Evolutionary conservation across 495 filamentous ascomycete genomes (phyloP), one percentile per base, ranked within the genome.

Genomic region (Lichenothelia convexa): DNA sequence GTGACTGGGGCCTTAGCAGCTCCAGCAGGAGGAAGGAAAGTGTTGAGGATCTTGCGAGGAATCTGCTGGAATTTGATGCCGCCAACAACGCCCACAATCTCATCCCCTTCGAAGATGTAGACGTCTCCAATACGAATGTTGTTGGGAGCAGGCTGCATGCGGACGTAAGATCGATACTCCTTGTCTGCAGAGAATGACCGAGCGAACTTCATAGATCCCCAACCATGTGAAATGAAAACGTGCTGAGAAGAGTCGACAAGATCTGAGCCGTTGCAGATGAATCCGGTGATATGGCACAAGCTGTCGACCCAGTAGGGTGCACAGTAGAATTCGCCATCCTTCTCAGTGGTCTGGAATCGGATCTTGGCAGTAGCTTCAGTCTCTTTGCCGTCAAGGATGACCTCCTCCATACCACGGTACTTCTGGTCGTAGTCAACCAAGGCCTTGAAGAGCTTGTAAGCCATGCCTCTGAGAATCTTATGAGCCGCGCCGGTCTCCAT

Each of bases 181-280:
- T 51, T 53, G 37, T 55, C 54, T 15, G 51, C 38, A 21, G 53
- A 57, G 19, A 61, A 45, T 18, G 34, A 44, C 19, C 44, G 43
- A n/a, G 48, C 42, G 44, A 61, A 46, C 43, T 50, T 55, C 39
- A 61, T 55, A 15, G 48, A 53, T 18, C 49, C 49, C 57, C 57
- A 60, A 7, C 57, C 57, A 38, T 60, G 57, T 5, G 57, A 60
- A 33, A 60, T 53, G 42, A 59, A 71, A 15, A 68, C 62, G 27
- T 57, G 54, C 23, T 60, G 56, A 17, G 59, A 54, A 1, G 57
- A 57, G 38, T 68, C 64, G 12, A 59, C 38, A 4, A 54, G 44
- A 21, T 67, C 65, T 16, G 56, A 62, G 13, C 47, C 62, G 42
- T 71, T 71, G 48, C 68, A 58, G 24, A 68, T 62, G 46, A 72